Percentiles rank a stretch among this genome's conserved stretches.
Conservation (phyloP, 441 rosid species). For the Gossypium trilobum region DNA sequence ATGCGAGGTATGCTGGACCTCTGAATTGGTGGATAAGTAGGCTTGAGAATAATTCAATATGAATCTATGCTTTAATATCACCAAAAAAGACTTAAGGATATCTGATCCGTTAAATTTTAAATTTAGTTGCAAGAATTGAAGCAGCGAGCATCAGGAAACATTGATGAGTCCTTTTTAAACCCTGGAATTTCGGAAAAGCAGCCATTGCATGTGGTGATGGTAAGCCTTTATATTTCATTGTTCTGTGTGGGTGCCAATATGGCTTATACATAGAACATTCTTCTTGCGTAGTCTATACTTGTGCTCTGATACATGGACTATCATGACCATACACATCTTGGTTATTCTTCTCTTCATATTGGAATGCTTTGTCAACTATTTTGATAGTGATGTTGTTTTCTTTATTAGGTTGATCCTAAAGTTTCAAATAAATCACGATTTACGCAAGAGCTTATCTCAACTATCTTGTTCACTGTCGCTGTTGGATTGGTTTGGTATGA, state of each 20-base stretch:
- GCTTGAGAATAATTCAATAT: background rate
- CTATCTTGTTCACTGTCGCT: slow-evolving; percentile 77
- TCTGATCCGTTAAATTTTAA: slow-evolving; percentile 17
- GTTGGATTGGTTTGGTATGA: slow-evolving; percentile 76
- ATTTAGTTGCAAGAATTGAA: slow-evolving; percentile 80
- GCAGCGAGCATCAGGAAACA: slow-evolving; percentile 70
- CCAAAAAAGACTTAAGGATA: background rate
- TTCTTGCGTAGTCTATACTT: background rate
- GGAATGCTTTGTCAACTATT: background rate
- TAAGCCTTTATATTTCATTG: slow-evolving; percentile 23
- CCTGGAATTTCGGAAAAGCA: slow-evolving; percentile 88
- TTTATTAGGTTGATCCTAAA: slow-evolving; percentile 69
- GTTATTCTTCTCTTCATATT: background rate
- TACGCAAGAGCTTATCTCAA: slow-evolving; percentile 77
- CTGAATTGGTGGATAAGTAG: background rate
- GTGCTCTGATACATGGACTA: background rate
- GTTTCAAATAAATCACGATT: slow-evolving; percentile 70
- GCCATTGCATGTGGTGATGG: slow-evolving; percentile 90
- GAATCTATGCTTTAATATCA: background rate
- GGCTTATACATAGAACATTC: background rate
- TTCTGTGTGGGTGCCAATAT: background rate
- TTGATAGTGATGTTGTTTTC: background rate
- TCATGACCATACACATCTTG: background rate
- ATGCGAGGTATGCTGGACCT: background rate
- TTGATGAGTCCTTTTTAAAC: slow-evolving; percentile 55